Evolutionary conservation across 345 rosid species (phyloP).

Genomic region (Murraya koenigii): DNA sequence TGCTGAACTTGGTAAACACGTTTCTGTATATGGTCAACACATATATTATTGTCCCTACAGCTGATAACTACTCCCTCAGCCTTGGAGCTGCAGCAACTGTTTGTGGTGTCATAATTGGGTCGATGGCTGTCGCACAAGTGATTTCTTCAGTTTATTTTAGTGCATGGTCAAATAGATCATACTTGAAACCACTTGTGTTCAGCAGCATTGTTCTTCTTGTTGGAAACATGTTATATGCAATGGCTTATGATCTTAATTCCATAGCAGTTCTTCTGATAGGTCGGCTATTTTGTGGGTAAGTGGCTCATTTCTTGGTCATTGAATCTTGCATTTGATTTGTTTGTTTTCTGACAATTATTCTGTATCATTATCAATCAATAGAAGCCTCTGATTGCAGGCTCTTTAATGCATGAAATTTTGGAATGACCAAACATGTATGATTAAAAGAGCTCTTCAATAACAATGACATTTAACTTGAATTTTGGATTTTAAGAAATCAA

Average conservation of each 20-base stretch:
- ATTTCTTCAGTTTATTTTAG: conserved; percentile 80
- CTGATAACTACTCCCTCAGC: conserved; percentile 67
- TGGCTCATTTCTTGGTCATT: neutral
- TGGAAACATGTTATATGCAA: conserved; percentile 64
- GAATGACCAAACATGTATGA: neutral
- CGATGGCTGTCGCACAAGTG: conserved; percentile 87
- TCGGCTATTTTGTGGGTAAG: conserved; percentile 84
- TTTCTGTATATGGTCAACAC: conserved; percentile 80
- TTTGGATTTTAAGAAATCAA: neutral
- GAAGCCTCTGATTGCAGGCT: neutral
- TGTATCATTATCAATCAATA: neutral
- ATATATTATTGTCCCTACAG: conserved; percentile 72
- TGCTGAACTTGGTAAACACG: conserved; percentile 62
- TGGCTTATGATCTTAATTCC: conserved; percentile 73
- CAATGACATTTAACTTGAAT: neutral
- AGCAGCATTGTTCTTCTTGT: conserved; percentile 67
- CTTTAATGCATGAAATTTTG: neutral
- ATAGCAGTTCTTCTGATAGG: conserved; percentile 58
- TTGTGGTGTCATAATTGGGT: conserved; percentile 74
- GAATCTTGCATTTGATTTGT: neutral
- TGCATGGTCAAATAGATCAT: conserved; percentile 82
- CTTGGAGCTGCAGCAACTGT: conserved; percentile 81
- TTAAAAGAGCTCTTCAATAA: neutral
- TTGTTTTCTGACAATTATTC: neutral
- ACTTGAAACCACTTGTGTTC: conserved; percentile 69